Evolutionary conservation across 352 stramenopile species (phyloP).

Genomic region (Phytophthora uliginosa): DNA sequence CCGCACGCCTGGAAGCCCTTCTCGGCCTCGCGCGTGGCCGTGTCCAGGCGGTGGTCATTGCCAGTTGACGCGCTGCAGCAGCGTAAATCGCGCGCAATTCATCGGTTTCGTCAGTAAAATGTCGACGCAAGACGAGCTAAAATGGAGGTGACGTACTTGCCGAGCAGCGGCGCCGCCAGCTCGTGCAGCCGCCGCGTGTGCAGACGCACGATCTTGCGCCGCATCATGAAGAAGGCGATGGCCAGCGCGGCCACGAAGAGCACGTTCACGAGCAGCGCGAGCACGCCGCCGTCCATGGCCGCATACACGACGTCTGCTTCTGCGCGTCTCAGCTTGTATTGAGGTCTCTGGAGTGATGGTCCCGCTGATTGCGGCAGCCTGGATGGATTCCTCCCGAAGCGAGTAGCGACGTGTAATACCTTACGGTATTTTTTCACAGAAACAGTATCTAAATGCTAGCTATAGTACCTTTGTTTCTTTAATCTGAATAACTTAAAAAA

Average conservation of each 20-base stretch:
- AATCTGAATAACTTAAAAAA: too few species aligned
- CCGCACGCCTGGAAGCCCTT: conserved; percentile 55
- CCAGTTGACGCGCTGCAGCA: conserved; percentile 18
- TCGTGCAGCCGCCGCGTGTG: conserved; percentile 56
- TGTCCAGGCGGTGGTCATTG: conserved; percentile 60
- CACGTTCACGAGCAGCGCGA: conserved; percentile 53
- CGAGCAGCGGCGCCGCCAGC: conserved; percentile 61
- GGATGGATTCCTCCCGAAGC: background rate
- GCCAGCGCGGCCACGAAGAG: conserved; percentile 52
- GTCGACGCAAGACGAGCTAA: background rate
- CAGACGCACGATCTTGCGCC: conserved; percentile 53
- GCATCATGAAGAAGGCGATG: conserved; percentile 61
- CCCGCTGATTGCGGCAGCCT: conserved; percentile 18
- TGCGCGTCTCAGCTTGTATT: conserved; percentile 6
- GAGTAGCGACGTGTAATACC: too few species aligned
- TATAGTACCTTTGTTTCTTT: background rate
- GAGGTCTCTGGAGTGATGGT: conserved; percentile 12
- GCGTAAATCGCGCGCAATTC: conserved; percentile 4
- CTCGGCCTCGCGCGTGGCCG: conserved; percentile 57
- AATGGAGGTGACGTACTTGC: conserved; percentile 41
- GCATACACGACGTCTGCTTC: conserved; percentile 20
- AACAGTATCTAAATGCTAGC: background rate
- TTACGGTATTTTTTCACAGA: too few species aligned
- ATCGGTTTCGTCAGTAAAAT: conserved; percentile 1
- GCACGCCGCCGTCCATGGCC: conserved; percentile 42